Base-by-base conservation (phyloP, 139 green algal genomes). In the Tetraselmis striata region DNA sequence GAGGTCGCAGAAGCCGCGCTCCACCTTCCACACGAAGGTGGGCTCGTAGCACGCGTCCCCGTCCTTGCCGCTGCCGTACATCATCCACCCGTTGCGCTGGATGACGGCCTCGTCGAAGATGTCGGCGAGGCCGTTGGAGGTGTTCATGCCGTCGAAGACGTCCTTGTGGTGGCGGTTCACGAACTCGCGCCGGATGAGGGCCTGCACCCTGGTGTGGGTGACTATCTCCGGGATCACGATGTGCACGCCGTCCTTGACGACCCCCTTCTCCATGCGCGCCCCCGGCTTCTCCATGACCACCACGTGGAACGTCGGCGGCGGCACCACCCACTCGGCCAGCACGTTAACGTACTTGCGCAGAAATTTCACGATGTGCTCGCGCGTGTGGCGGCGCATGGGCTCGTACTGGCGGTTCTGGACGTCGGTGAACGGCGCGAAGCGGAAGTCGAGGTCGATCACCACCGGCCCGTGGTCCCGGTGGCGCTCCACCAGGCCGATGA, bases 81-180 rank as follows among this genome's bases (percentile, higher is more conserved):
- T 83, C 59, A 79, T 78, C 80, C 80, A 83, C 59, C 79, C 79
- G 80, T 83, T 83, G 28, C 59, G 59, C 11, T 78, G n/a, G 45
- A 83, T 83, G 24, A 83, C 80, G n/a, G 80, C 80, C 23, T 83
- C 80, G 80, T 83, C 80, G 58, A 83, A 5, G 5, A 83, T 59
- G 58, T 83, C 59, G 11, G 76, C 59, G 27, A 79, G 2, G 59
- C n/a, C 2, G 28, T 83, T 83, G n/a, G 28, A n/a, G 23, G 30
- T 23, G 26, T 22, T 26, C 27, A 83, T 11, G 28, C 22, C 25
- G n/a, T 24, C 23, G n/a, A 83, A 18, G 59, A 59, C 59, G 59
- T 79, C 59, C 58, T 58, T 2, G n/a, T n/a, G n/a, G n/a, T n/a
- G n/a, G n/a, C n/a, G n/a, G n/a, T n/a, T n/a, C n/a, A n/a, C n/a